A percentile compares a stretch with the other conserved stretches of the same genome.
Conservation (phyloP, 768 basidiomycete genomes). For the Myochromella boudieri region DNA sequence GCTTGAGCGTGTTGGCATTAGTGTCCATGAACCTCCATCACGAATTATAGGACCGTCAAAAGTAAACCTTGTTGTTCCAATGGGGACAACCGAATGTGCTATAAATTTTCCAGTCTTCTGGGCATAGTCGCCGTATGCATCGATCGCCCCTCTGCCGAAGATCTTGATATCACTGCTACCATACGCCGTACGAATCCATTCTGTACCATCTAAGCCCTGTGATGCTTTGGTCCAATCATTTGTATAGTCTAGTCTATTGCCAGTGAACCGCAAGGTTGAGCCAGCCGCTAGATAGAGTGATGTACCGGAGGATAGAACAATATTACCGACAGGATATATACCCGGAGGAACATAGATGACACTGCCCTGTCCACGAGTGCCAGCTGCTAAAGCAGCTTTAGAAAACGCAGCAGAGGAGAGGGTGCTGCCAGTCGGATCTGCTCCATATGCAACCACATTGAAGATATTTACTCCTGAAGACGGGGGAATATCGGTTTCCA, state of each 20-base stretch:
- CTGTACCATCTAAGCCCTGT: constrained; percentile 6
- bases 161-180: constrained; percentile 10
- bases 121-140: constrained; percentile 4
- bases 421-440: background rate
- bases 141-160: constrained; percentile 8
- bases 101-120: constrained; percentile 13
- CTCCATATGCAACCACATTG: constrained; percentile 7
- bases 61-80: constrained; percentile 6
- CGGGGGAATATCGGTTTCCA: constrained; percentile 2
- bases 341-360: constrained; percentile 8
- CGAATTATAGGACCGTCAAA: constrained; percentile 8
- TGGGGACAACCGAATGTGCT: constrained; percentile 12
- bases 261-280: constrained; percentile 9
- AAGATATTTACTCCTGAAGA: background rate
- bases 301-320: constrained; percentile 4
- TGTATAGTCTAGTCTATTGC: constrained; percentile 9
- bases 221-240: constrained; percentile 11
- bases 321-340: constrained; percentile 5
- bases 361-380: background rate
- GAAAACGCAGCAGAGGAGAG: constrained; percentile 1
- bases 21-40: constrained; percentile 7
- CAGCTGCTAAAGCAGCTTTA: background rate
- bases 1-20: constrained; percentile 9
- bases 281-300: constrained; percentile 8
- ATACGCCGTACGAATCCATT: constrained; percentile 9